Evolutionary conservation across 2,329 filamentous ascomycete genomes (phyloP).

Genomic region (Leptodontidium sp.): DNA sequence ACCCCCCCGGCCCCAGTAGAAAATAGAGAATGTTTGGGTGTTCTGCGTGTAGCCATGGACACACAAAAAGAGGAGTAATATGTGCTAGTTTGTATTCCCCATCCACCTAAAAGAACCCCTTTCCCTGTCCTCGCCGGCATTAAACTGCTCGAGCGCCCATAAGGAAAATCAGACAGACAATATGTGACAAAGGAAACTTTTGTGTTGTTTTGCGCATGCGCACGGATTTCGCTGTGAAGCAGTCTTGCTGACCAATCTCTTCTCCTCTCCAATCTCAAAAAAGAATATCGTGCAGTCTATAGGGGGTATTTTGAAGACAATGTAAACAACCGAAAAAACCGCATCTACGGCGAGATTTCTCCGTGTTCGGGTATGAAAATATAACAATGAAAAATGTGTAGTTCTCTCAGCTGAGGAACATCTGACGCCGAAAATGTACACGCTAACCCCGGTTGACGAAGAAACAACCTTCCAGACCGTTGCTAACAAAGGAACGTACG

Average conservation of each 20-base stretch:
- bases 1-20: background rate
- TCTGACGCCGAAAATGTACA: constrained; percentile 38
- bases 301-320: constrained; percentile 43
- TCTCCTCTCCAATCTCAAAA: constrained; percentile 17
- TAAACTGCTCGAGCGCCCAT: background rate
- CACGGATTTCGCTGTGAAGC: constrained; percentile 33
- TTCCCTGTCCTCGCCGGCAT: background rate
- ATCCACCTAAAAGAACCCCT: too few relatives aligned
- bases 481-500: constrained; percentile 41
- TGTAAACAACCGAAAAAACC: constrained; percentile 31
- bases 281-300: constrained; percentile 42
- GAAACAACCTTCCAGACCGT: constrained; percentile 29
- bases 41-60: constrained; percentile 3
- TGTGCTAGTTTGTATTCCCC: constrained; percentile 10
- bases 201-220: constrained; percentile 3
- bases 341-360: constrained; percentile 34
- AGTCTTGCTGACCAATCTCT: constrained; percentile 30
- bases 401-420: constrained; percentile 29
- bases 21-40: background rate
- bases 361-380: constrained; percentile 39
- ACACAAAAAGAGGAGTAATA: background rate
- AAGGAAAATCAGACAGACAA: constrained; percentile 9
- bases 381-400: constrained; percentile 38
- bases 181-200: constrained; percentile 36
- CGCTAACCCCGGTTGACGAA: constrained; percentile 30